A percentile compares a stretch with the other conserved stretches of the same genome.
These are phyloP conservation scores for Straminergon stramineum DNA, from an alignment of 225 moss, liverwort and hornwort species.

Conservation along the genomic window DNA sequence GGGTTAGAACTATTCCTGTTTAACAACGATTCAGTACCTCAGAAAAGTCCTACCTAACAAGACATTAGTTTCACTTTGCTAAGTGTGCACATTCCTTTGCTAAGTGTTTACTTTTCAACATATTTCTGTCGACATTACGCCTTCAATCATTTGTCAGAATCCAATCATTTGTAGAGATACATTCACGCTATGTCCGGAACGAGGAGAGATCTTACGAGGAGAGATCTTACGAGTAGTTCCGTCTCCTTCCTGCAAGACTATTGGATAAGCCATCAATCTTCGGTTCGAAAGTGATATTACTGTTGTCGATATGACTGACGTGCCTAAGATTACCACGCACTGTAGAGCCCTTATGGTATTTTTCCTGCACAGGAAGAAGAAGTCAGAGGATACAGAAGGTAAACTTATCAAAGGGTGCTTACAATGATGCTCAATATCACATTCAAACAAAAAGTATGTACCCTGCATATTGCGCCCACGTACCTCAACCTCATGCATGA, in stretches of 20 bases:
- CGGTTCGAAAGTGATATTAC: slow-evolving; percentile 34
- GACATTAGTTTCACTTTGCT: background rate
- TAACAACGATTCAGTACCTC: background rate
- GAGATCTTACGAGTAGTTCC: slow-evolving; percentile 50
- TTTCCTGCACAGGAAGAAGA: slow-evolving; percentile 30
- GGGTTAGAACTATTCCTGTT: background rate
- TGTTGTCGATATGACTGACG: slow-evolving; percentile 27
- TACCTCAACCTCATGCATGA: slow-evolving; percentile 41
- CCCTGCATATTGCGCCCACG: background rate
- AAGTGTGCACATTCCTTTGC: background rate
- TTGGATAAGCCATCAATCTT: slow-evolving; percentile 49
- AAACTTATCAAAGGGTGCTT: background rate
- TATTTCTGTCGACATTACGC: background rate
- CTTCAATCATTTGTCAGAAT: background rate
- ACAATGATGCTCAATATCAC: background rate
- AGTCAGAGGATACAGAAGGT: background rate
- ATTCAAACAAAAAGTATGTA: background rate
- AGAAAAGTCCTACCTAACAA: background rate
- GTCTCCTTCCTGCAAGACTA: slow-evolving; percentile 48
- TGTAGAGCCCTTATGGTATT: slow-evolving; percentile 32
- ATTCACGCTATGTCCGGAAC: background rate
- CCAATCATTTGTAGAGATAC: background rate
- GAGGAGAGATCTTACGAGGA: slow-evolving; percentile 24
- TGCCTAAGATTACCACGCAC: slow-evolving; percentile 51
- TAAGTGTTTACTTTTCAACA: background rate